Evolutionary conservation across 2,329 filamentous ascomycete genomes (phyloP).

Genomic region (Epichloe bromicola): DNA sequence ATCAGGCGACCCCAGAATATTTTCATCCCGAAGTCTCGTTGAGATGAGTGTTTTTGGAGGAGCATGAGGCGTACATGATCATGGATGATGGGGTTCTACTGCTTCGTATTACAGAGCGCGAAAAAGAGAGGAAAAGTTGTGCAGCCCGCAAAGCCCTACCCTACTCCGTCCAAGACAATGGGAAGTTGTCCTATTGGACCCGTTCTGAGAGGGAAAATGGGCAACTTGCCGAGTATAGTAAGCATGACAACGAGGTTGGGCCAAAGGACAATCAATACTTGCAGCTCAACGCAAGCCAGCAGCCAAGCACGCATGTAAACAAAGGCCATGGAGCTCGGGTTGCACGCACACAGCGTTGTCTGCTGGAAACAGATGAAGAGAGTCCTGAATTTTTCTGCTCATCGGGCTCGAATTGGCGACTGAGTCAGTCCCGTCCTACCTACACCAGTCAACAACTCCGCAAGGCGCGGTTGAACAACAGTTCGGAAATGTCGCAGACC

Average conservation of each 20-base stretch:
- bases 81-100: no score
- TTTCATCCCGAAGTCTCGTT: no score
- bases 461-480: background rate
- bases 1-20: no score
- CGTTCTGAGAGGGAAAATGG: background rate
- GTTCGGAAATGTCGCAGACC: background rate
- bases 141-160: background rate
- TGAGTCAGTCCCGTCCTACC: constrained; percentile 1
- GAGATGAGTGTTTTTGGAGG: no score
- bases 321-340: background rate
- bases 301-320: background rate
- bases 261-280: background rate
- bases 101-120: no score
- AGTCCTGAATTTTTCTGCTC: background rate
- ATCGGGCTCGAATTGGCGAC: background rate
- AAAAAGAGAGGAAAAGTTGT: no score
- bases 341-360: background rate
- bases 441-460: background rate
- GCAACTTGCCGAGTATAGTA: background rate
- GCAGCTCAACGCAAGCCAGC: background rate
- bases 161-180: background rate
- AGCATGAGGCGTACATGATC: background rate
- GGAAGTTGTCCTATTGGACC: background rate
- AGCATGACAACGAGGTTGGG: background rate
- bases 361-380: background rate